Evolutionary conservation across 306 rosid species (phyloP).

Genomic region (Dryas octopetala): DNA sequence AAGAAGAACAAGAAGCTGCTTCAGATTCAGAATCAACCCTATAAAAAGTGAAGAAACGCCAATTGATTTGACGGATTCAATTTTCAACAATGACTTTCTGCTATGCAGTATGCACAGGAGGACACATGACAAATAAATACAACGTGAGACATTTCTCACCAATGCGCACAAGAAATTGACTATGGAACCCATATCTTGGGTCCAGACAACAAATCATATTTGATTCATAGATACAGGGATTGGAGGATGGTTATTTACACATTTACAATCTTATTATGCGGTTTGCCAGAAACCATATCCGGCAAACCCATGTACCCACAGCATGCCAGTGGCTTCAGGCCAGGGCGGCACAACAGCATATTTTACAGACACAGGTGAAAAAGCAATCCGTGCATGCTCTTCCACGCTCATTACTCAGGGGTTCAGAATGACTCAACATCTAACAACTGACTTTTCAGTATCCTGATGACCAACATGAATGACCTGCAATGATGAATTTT

Average conservation of each 20-base stretch:
- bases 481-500: slow-evolving; percentile 11
- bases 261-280: slow-evolving; percentile 16
- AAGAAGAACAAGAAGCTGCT: not conserved
- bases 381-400: slow-evolving; percentile 25
- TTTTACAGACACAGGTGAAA: slow-evolving; percentile 23
- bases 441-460: slow-evolving; percentile 22
- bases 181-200: slow-evolving; percentile 23
- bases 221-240: not conserved
- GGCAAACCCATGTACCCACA: slow-evolving; percentile 3
- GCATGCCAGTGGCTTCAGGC: slow-evolving; percentile 14
- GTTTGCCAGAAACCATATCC: slow-evolving; percentile 24
- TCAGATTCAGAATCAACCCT: not conserved
- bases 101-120: slow-evolving; percentile 11
- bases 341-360: slow-evolving; percentile 20
- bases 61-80: slow-evolving; percentile 17
- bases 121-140: slow-evolving; percentile 2
- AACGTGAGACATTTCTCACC: slow-evolving; percentile 5
- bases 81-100: slow-evolving; percentile 16
- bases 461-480: slow-evolving; percentile 28
- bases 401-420: slow-evolving; percentile 8
- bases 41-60: slow-evolving; percentile 2
- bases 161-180: slow-evolving; percentile 13
- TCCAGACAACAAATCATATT: slow-evolving; percentile 20
- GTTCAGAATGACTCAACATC: slow-evolving; percentile 26
- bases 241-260: slow-evolving; percentile 14